Evolutionary conservation across 805 yeast species (phyloP), one percentile per base, ranked within the genome.

Genomic region (Starmerella tilneyi): DNA sequence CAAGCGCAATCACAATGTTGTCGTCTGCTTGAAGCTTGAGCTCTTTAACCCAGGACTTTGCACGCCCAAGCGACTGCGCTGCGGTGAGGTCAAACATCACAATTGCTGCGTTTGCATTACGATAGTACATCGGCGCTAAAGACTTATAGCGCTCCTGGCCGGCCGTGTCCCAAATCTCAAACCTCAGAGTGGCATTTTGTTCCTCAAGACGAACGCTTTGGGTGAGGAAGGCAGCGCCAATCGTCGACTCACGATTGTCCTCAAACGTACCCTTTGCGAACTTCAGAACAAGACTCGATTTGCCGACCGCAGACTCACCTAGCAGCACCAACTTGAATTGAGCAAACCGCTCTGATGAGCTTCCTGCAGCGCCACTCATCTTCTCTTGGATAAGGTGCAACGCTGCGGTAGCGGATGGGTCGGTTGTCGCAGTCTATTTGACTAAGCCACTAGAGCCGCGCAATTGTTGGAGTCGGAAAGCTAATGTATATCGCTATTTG

Each of bases 211-310:
- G 68, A 11, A 82, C 69, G 9, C 81, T 78, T 60, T 86, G 94
- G 15, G 96, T 84, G 31, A 92, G 73, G 63, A 89, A 92, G 0
- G 97, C 98, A 4, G 98, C 99, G n/a, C 99, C 99, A 45, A 92
- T 92, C 2, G 98, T 92, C 34, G 94, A 83, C 54, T 94, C 84
- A 48, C 89, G 75, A 53, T 76, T 75, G 24, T 76, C 79, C 53
- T 84, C 92, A 60, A 89, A 92, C 47, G 66, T 68, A 50, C 66
- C 69, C 52, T 74, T 74, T 21, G 76, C 88, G 56, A 88, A 85
- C 43, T 96, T 68, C 53, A 82, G 82, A 1, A 85, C 86, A 9
- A 89, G 71, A 1, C 96, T 85, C 6, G 72, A 71, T 59, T 81
- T 83, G 20, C 94, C 94, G 17, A 83, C 94, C 2, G 92, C 84